These are phyloP conservation scores for Papiliotrema fonsecae DNA, from an alignment of 1,284 basidiomycete genomes.

Conservation along the genomic window DNA sequence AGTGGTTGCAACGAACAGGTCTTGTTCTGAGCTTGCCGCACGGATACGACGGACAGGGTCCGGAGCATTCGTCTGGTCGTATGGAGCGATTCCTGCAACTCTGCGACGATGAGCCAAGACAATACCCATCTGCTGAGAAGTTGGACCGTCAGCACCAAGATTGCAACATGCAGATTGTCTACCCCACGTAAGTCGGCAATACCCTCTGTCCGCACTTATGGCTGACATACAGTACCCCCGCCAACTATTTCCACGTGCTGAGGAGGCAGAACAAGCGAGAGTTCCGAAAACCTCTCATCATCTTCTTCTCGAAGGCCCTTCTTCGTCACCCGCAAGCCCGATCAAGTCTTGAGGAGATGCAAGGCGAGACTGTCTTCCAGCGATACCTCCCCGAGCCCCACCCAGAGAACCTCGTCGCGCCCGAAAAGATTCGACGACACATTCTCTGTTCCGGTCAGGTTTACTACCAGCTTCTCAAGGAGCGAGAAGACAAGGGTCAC, in stretches of 20 bases:
- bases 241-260: constrained; percentile 94
- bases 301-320: constrained; percentile 95
- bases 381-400: constrained; percentile 86
- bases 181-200: constrained; percentile 70
- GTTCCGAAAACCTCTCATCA: constrained; percentile 91
- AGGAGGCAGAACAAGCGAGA: constrained; percentile 92
- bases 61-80: constrained; percentile 95
- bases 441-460: constrained; percentile 91
- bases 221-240: constrained; percentile 61
- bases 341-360: constrained; percentile 82
- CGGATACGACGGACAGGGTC: constrained; percentile 98
- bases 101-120: constrained; percentile 92
- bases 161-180: constrained; percentile 98
- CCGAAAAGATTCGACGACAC: constrained; percentile 85
- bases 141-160: constrained; percentile 95
- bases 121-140: constrained; percentile 85
- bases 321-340: constrained; percentile 89
- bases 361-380: constrained; percentile 83
- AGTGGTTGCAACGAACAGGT: constrained; percentile 95
- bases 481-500: constrained; percentile 81
- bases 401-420: constrained; percentile 63
- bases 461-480: constrained; percentile 82
- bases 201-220: constrained; percentile 14
- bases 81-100: constrained; percentile 97
- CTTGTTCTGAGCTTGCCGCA: constrained; percentile 90